Base-by-base conservation (phyloP, 2,329 filamentous ascomycete genomes). In the Penicillium sp. region DNA sequence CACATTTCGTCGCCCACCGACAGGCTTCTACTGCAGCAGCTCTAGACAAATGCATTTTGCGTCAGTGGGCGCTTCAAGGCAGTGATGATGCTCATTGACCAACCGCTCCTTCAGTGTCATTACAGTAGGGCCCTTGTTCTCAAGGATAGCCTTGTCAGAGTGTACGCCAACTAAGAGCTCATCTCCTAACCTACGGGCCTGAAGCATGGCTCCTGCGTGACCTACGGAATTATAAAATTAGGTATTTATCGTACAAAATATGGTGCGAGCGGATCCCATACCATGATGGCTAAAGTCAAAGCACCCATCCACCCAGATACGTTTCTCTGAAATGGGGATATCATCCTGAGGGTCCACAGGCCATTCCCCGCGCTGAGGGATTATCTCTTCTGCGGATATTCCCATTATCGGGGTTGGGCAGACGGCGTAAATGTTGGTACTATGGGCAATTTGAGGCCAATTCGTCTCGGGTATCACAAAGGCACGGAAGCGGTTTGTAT, bases 251-350 rank as follows among this genome's bases (percentile, higher is more conserved):
- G 44, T 56, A 55, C 26, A 44, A 56, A 48, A 26, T 47, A 23
- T 7, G 17, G 44, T 23, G 19, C 15, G 35, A 29, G 19, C 15
- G 30, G 26, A 55, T 44, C 48, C 49, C 81, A 68, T 78, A 92
- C 91, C 95, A 77, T 98, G 95, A 78, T 99, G 95, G 81, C 93
- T 96, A 80, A 99, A 99, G 82, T 99, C 95, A 82, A 97, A 99
- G 84, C 95, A 99, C 66, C 95, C 95, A 77, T 99, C 95, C 29
- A 99, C 91, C 96, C 96, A 99, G 72, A 99, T 91, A 68, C 94
- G 89, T 71, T 91, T 88, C 61, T 90, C 84, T 29, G 79, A 81
- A 51, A 89, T 81, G 2, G 80, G 74, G 47, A 85, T 74, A 71
- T 87, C 85, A 46, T 88, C 79, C 75, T 89, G 87, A 11, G 87